Percentiles rank a stretch among this genome's conserved stretches.
Conservation (phyloP, 108 stramenopile species). For the Cyclotella baltica region DNA sequence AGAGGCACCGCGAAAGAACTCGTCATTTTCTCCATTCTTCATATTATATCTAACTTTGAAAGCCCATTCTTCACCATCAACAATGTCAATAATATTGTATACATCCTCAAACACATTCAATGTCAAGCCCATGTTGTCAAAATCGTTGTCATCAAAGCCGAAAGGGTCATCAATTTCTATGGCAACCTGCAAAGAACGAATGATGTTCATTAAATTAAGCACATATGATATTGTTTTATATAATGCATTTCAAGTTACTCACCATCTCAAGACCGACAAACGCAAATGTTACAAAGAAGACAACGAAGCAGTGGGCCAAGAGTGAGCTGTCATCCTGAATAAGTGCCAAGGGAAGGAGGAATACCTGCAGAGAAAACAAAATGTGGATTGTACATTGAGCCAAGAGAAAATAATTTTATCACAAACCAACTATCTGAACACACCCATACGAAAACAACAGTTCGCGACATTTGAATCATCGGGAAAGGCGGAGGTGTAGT, state of each 20-base stretch:
- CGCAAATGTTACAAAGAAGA: slow-evolving; percentile 47
- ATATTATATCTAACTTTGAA: slow-evolving; percentile 32
- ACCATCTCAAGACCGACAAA: slow-evolving; percentile 57
- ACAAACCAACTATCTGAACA: no score
- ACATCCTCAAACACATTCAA: slow-evolving; percentile 46
- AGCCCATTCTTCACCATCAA: slow-evolving; percentile 54
- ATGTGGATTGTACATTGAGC: not conserved
- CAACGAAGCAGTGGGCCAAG: slow-evolving; percentile 17
- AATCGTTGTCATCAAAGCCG: slow-evolving; percentile 50
- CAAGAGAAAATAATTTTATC: not conserved
- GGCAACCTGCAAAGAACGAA: no score
- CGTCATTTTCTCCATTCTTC: slow-evolving; percentile 12
- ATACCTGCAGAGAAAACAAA: not conserved
- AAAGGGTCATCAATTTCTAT: slow-evolving; percentile 60
- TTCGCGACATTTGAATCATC: slow-evolving; percentile 24
- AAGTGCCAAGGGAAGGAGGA: slow-evolving; percentile 3
- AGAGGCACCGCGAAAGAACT: slow-evolving; percentile 5
- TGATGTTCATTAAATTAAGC: no score
- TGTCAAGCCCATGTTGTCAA: slow-evolving; percentile 44
- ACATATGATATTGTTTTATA: no score
- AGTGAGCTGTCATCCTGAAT: not conserved
- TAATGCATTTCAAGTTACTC: no score
- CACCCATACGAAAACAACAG: slow-evolving; percentile 22
- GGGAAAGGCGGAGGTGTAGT: slow-evolving; percentile 13
- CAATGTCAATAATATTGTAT: slow-evolving; percentile 34